A percentile compares a stretch with the other conserved stretches of the same genome.
Conservation (phyloP, 2,329 filamentous ascomycete species). For the Huntiella decipiens region DNA sequence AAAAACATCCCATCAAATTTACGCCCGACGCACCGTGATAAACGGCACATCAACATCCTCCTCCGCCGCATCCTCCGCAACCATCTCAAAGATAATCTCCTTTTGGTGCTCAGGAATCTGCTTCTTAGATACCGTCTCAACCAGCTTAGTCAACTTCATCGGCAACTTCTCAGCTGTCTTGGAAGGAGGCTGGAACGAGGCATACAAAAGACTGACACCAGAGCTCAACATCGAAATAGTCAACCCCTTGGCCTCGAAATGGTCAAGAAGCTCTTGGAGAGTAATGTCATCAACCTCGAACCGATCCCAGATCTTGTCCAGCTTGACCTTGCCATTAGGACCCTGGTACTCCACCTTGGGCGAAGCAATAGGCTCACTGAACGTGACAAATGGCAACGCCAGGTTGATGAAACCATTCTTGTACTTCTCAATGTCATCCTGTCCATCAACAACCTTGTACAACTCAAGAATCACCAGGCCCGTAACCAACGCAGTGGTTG, state of each 20-base stretch:
- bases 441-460: conserved; percentile 92
- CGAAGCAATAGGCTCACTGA: conserved; percentile 88
- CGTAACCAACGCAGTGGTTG: conserved; percentile 87
- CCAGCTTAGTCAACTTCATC: conserved; percentile 73
- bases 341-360: conserved; percentile 82
- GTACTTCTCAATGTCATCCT: conserved; percentile 93
- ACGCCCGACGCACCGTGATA: conserved; percentile 51
- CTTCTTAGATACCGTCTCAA: conserved; percentile 83
- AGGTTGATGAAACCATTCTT: conserved; percentile 98
- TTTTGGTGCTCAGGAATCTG: conserved; percentile 77
- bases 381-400: conserved; percentile 91
- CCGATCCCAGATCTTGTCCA: conserved; percentile 96
- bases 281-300: conserved; percentile 83
- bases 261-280: conserved; percentile 60
- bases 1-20: background rate
- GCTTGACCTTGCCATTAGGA: conserved; percentile 55
- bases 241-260: conserved; percentile 67
- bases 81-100: conserved; percentile 92
- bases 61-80: conserved; percentile 68
- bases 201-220: conserved; percentile 88
- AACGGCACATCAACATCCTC: conserved; percentile 97
- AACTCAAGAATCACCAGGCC: conserved; percentile 83
- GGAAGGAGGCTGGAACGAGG: conserved; percentile 66
- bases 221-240: conserved; percentile 86
- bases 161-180: conserved; percentile 66